phyloP scores from a whole-genome alignment of 805 yeast genomes.

The Hanseniaspora taiwanica region DNA sequence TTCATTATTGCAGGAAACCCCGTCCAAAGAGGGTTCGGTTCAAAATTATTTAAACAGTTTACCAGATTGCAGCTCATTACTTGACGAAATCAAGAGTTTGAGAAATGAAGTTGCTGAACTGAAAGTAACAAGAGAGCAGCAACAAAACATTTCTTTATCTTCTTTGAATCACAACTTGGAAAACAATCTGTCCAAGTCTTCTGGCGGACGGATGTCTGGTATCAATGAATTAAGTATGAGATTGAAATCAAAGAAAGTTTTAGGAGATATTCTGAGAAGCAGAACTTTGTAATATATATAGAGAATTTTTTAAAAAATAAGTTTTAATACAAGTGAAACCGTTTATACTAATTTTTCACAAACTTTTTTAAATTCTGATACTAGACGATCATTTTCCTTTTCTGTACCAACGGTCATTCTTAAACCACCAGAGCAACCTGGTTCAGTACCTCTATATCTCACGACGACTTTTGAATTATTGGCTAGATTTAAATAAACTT shows the following conservation, averaged over 20 bases:
- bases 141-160: too few relatives aligned
- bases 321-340: too few relatives aligned
- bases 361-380: conserved; percentile 34
- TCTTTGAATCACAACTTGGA: too few relatives aligned
- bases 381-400: conserved; percentile 51
- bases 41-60: background rate
- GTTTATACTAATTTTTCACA: conserved; percentile 13
- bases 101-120: conserved; percentile 13
- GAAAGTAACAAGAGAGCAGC: conserved; percentile 4
- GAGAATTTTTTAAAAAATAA: too few relatives aligned
- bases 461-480: conserved; percentile 65
- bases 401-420: conserved; percentile 80
- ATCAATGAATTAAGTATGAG: conserved; percentile 15
- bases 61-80: conserved; percentile 9
- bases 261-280: conserved; percentile 16
- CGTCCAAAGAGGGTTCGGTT: background rate
- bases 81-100: conserved; percentile 13
- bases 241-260: conserved; percentile 14
- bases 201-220: conserved; percentile 2
- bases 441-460: conserved; percentile 81
- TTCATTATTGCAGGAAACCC: background rate
- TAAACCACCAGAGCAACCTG: conserved; percentile 78
- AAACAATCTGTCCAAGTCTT: too few relatives aligned
- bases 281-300: background rate
- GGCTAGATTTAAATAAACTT: conserved; percentile 60